Base-by-base conservation (phyloP, 805 yeast species). In the Zygosaccharomyces lentus region DNA sequence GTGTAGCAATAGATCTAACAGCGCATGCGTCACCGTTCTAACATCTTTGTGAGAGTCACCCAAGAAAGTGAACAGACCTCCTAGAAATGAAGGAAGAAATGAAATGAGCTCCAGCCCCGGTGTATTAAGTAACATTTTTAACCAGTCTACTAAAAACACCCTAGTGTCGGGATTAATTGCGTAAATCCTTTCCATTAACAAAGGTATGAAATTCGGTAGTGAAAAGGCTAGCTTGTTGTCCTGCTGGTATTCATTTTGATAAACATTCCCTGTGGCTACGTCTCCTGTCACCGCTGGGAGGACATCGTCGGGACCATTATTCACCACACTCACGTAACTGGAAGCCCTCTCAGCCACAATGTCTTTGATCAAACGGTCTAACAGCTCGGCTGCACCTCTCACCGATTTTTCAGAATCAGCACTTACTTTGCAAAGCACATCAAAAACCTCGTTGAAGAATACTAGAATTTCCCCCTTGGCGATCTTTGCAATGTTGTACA, bases 301-400 rank as follows among this genome's bases (percentile, higher is more conserved):
- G 6, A 70, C 63, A 39, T 71, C 77, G 16, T 65, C 66, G 5
- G 71, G 74, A 62, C 59, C 70, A 59, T 61, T 74, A 54, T 80
- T 81, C 32, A 88, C 76, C 1, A 85, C 76, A 15, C 91, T 84
- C 2, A 88, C 82, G 65, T 88, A 91, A 13, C 84, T 84, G 1
- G 96, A 82, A 0, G 97, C 95, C 59, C 90, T 87, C 52, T 95
- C 98, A 39, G 95, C 85, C 0, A 91, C 96, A 37, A 93, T 90
- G 63, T 93, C 99, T 63, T 93, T 90, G 56, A 93, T 80, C 49
- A 93, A 73, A 27, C 97, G 66, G 65, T 93, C 97, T 51, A 93
- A 75, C 36, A 93, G 75, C 65, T 90, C 96, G 4, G 98, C 97
- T 8, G 96, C 99, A 57, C 89, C 91, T 58, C 90, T 86, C 25